Evolutionary conservation across 169 alveolate genomes (phyloP), one percentile per base, ranked within the genome.

Genomic region (Cryptosporidium ubiquitum): DNA sequence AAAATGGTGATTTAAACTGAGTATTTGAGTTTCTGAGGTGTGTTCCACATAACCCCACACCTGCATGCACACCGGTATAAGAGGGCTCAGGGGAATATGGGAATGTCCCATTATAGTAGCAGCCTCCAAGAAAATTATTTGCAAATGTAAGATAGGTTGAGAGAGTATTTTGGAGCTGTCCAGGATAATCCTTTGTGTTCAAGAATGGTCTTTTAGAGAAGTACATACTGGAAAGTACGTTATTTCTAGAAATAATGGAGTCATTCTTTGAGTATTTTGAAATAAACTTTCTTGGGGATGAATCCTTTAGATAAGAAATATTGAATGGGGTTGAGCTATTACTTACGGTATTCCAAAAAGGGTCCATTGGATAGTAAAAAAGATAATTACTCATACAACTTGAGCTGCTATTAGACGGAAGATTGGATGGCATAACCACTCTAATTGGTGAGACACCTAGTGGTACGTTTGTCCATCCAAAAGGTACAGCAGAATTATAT

Each of bases 401-500:
- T 20, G 74, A 9, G 39, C 40, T 12, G 26, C 20, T 40, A 3
- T 16, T 37, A 18, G 58, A 39, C 16, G 89, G 89, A 2, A 79
- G 75, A 37, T 79, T 79, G 16, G 89, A 79, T 18, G 89, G 89
- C 49, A 79, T 35, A 18, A 79, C 52, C n/a, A 79, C 68, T 61
- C 55, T 79, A 20, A 79, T 64, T 1, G 89, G 89, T 5, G 89
- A 79, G 37, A 79, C 75, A 26, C 89, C 79, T 33, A 79, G 14
- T 5, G 89, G 75, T 6, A 64, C 39, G 37, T 79, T 79, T 39
- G 89, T 61, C 89, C 89, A 79, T 61, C 79, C 89, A 64, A 79
- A 79, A 64, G 89, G 89, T 4, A 79, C 89, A 7, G 89, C 89
- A 35, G 89, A 79, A 33, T 79, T 79, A n/a, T 79, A 79, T 33